Conservation (phyloP, 495 filamentous ascomycete genomes). For the Hypoxylon perforatum region DNA sequence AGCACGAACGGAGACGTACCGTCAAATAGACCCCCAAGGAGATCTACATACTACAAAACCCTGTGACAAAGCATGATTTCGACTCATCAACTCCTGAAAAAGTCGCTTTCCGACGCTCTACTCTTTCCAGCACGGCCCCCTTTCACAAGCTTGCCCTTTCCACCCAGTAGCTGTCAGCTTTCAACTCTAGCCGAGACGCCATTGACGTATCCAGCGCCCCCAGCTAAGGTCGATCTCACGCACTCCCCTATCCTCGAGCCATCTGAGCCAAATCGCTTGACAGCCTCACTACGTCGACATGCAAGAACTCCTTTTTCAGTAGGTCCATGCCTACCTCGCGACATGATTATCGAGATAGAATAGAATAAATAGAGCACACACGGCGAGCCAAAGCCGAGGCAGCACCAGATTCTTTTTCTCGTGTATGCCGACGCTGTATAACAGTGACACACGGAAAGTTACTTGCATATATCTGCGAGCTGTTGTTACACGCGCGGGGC, state of each 20-base stretch:
- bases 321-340: neutral
- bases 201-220: slow-evolving; percentile 17
- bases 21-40: neutral
- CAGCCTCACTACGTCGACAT: neutral
- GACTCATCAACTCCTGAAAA: slow-evolving; percentile 8
- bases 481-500: neutral
- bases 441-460: neutral
- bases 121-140: neutral
- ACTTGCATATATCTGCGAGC: neutral
- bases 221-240: neutral
- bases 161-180: slow-evolving; percentile 10
- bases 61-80: neutral
- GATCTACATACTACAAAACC: neutral
- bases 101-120: slow-evolving; percentile 11
- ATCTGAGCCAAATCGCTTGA: neutral
- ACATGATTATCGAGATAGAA: neutral
- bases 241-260: slow-evolving; percentile 4
- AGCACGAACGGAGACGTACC: neutral
- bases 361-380: neutral
- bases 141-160: neutral
- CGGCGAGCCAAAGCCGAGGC: neutral
- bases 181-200: slow-evolving; percentile 7
- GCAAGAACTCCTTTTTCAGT: neutral
- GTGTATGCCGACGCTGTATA: slow-evolving; percentile 4
- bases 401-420: neutral